Percentiles rank a stretch among this genome's conserved stretches.
These are phyloP conservation scores for Ganoderma lingzhi DNA, from an alignment of 1,284 basidiomycete genomes.

Conservation along the genomic window DNA sequence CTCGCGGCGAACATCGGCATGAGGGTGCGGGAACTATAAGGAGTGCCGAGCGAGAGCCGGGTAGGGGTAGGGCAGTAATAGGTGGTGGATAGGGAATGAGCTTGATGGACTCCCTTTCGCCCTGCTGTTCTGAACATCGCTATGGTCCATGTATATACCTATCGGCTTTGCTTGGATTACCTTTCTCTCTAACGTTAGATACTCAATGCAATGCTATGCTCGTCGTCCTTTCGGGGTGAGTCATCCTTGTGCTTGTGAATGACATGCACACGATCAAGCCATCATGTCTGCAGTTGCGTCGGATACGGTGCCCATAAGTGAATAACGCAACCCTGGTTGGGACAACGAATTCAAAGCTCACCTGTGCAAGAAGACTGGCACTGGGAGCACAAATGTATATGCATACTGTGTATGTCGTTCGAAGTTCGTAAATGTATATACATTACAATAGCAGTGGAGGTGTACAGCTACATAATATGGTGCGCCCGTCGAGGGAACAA, in stretches of 20 bases:
- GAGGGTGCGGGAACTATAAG: slow-evolving; percentile 47
- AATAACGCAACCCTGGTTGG: too few relatives aligned
- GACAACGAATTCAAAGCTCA: too few relatives aligned
- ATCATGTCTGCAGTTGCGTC: too few relatives aligned
- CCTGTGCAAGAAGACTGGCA: too few relatives aligned
- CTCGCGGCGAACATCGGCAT: slow-evolving; percentile 81
- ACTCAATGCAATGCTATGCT: neutral
- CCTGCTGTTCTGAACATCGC: neutral
- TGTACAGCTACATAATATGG: neutral
- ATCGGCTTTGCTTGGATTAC: neutral
- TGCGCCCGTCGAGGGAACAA: neutral
- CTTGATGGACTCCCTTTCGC: neutral
- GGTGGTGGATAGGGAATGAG: neutral
- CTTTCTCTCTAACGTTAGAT: neutral
- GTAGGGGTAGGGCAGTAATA: neutral
- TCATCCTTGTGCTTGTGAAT: too few relatives aligned
- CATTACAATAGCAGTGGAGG: neutral
- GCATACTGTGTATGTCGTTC: neutral
- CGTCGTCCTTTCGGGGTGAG: too few relatives aligned
- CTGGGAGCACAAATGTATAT: too few relatives aligned
- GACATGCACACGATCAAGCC: too few relatives aligned
- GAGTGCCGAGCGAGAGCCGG: neutral
- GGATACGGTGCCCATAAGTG: too few relatives aligned
- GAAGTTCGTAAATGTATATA: neutral
- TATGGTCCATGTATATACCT: neutral